Conservation (phyloP, 192 early-diverging fungal species). For the Phycomyces blakesleeanus region DNA sequence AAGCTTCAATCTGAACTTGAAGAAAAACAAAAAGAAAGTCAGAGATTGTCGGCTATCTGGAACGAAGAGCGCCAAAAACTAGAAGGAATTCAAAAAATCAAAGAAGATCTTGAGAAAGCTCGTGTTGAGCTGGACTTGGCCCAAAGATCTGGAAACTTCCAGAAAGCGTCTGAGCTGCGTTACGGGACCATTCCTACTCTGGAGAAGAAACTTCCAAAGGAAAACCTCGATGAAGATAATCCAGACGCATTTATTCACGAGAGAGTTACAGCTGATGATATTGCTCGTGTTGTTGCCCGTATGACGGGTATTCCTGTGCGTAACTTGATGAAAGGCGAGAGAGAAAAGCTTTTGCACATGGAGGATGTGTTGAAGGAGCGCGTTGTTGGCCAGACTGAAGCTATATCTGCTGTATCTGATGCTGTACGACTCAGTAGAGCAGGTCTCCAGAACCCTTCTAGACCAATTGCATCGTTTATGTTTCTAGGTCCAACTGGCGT, state of each 20-base stretch:
- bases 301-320: constrained; percentile 82
- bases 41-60: constrained; percentile 59
- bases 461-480: constrained; percentile 89
- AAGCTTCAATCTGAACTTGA: constrained; percentile 56
- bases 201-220: constrained; percentile 60
- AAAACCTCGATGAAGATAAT: constrained; percentile 33
- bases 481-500: constrained; percentile 97
- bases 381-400: constrained; percentile 87
- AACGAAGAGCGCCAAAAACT: constrained; percentile 65
- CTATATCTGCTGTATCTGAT: constrained; percentile 86
- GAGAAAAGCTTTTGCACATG: constrained; percentile 69
- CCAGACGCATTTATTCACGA: constrained; percentile 67
- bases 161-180: constrained; percentile 68
- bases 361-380: constrained; percentile 54
- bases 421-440: constrained; percentile 86
- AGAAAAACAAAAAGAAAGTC: constrained; percentile 56
- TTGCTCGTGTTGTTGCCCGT: constrained; percentile 67
- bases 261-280: constrained; percentile 75
- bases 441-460: constrained; percentile 73
- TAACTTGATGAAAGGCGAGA: constrained; percentile 65
- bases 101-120: constrained; percentile 67
- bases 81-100: constrained; percentile 62
- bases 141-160: constrained; percentile 70
- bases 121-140: constrained; percentile 70
- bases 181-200: constrained; percentile 76